A percentile compares a stretch with the other conserved stretches of the same genome.
These are phyloP conservation scores for Ochetophila trinervis DNA, from an alignment of 306 rosid species.

Conservation along the genomic window DNA sequence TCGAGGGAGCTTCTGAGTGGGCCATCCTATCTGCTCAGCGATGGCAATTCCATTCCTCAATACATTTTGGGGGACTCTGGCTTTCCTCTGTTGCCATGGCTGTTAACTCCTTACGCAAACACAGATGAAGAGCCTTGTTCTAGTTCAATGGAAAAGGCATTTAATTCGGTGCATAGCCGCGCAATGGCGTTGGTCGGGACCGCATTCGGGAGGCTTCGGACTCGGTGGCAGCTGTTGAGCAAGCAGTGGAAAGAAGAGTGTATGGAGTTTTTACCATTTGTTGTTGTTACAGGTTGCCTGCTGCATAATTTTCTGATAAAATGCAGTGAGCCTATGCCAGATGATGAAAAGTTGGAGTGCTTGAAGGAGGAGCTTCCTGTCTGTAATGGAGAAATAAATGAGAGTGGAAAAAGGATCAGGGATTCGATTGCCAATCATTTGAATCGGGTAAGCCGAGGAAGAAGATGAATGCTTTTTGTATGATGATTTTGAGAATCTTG, in stretches of 20 bases:
- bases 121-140: slow-evolving; percentile 50
- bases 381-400: slow-evolving; percentile 48
- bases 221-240: slow-evolving; percentile 61
- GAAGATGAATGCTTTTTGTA: slow-evolving; percentile 32
- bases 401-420: slow-evolving; percentile 57
- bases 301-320: slow-evolving; percentile 77
- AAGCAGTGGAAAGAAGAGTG: slow-evolving; percentile 71
- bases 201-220: slow-evolving; percentile 50
- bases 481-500: not conserved
- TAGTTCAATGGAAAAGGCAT: slow-evolving; percentile 44
- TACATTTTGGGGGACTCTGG: slow-evolving; percentile 72
- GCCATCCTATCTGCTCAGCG: slow-evolving; percentile 39
- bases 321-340: slow-evolving; percentile 43
- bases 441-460: slow-evolving; percentile 51
- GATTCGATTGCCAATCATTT: slow-evolving; percentile 67
- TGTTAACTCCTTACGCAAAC: slow-evolving; percentile 65
- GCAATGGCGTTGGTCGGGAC: slow-evolving; percentile 51
- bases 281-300: slow-evolving; percentile 63
- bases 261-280: slow-evolving; percentile 60
- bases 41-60: slow-evolving; percentile 54
- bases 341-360: slow-evolving; percentile 24
- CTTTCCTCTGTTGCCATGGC: slow-evolving; percentile 80
- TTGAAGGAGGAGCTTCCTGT: slow-evolving; percentile 30
- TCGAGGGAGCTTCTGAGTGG: slow-evolving; percentile 62
- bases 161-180: slow-evolving; percentile 45